phyloP scores from a whole-genome alignment of 1,284 basidiomycete genomes.

The Irpex sp. region DNA sequence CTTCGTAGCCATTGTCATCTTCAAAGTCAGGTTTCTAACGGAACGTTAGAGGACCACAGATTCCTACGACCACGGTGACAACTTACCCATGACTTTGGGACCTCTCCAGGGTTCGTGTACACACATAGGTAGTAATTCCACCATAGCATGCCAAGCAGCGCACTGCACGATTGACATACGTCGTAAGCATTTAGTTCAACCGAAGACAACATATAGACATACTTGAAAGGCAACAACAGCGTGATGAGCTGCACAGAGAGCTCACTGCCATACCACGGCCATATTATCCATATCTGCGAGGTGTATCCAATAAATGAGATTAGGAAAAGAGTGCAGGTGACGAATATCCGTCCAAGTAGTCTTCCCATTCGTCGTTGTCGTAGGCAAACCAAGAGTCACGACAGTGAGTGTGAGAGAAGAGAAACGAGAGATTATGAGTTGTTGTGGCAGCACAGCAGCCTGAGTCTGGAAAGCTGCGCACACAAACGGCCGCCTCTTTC shows the following conservation, averaged over 20 bases:
- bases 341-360: conserved; percentile 57
- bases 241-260: conserved; percentile 69
- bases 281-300: conserved; percentile 86
- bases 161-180: conserved; percentile 39
- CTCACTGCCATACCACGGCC: conserved; percentile 84
- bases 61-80: not conserved
- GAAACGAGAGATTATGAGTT: not conserved
- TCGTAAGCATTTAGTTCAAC: not conserved
- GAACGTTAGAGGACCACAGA: not conserved
- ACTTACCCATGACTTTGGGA: conserved; percentile 79
- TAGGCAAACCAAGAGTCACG: conserved; percentile 25
- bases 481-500: not conserved
- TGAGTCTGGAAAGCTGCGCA: not conserved
- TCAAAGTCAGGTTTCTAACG: conserved; percentile 72
- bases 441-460: not conserved
- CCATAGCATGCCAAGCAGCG: conserved; percentile 72
- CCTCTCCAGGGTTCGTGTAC: conserved; percentile 77
- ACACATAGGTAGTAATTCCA: conserved; percentile 89
- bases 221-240: conserved; percentile 90
- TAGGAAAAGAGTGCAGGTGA: conserved; percentile 69
- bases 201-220: conserved; percentile 26
- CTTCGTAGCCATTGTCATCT: conserved; percentile 72
- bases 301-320: conserved; percentile 89
- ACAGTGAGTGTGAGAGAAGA: conserved; percentile 3
- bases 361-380: conserved; percentile 34